Percentiles rank a stretch among this genome's conserved stretches.
These are phyloP conservation scores for Solanum verrucosum DNA, from an alignment of 257 asterid genomes.

Conservation along the genomic window DNA sequence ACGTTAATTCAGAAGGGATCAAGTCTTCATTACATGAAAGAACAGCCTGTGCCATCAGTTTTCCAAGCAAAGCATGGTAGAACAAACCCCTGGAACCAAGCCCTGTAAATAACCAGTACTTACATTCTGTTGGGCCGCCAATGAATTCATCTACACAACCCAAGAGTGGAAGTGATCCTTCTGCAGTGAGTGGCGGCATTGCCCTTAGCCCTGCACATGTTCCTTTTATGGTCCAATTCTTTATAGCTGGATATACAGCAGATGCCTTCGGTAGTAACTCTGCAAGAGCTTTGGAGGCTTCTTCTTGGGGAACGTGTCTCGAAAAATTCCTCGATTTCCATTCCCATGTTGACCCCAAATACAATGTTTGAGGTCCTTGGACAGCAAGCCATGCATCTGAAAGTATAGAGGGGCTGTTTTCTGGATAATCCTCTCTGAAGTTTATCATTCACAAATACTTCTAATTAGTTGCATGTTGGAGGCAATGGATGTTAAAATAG, in stretches of 20 bases:
- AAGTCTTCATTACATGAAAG: conserved; percentile 47
- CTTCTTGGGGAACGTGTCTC: conserved; percentile 41
- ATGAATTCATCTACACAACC: conserved; percentile 59
- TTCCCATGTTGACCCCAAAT: conserved; percentile 91
- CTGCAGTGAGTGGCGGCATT: conserved; percentile 71
- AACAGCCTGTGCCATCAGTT: conserved; percentile 52
- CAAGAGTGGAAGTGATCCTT: conserved; percentile 77
- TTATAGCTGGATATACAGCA: conserved; percentile 53
- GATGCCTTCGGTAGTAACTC: conserved; percentile 65
- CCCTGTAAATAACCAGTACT: conserved; percentile 82
- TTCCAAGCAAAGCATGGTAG: conserved; percentile 91
- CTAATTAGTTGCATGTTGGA: background rate
- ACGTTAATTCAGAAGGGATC: conserved; percentile 55
- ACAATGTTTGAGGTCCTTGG: conserved; percentile 49
- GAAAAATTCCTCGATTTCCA: conserved; percentile 73
- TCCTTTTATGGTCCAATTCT: conserved; percentile 48
- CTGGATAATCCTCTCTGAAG: conserved; percentile 62
- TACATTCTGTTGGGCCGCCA: conserved; percentile 25
- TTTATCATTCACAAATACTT: background rate
- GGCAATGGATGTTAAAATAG: background rate
- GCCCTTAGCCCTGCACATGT: conserved; percentile 80
- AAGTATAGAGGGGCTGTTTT: conserved; percentile 66
- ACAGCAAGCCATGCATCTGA: conserved; percentile 92
- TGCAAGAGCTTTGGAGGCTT: conserved; percentile 50
- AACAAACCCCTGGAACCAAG: conserved; percentile 90